A percentile compares a stretch with the other conserved stretches of the same genome.
Evolutionary conservation across 352 stramenopile species (phyloP).

Genomic region (Globisporangium heterothallicum): DNA sequence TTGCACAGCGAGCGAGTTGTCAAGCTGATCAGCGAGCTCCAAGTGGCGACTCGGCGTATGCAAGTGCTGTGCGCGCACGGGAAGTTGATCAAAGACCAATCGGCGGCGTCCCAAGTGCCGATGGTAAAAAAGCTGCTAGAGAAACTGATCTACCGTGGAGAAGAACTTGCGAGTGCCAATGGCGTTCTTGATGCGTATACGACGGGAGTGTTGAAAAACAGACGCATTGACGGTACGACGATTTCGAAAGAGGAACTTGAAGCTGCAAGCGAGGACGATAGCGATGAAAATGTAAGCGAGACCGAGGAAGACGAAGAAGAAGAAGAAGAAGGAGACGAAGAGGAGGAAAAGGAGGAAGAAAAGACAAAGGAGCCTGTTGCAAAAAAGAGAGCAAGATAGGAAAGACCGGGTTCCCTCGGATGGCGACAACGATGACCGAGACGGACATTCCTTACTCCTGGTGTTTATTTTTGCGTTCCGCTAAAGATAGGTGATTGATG

Average conservation of each 20-base stretch:
- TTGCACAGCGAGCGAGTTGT: conserved; percentile 40
- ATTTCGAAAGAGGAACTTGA: conserved; percentile 42
- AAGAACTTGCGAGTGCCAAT: conserved; percentile 50
- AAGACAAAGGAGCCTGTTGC: neutral
- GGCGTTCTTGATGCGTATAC: conserved; percentile 53
- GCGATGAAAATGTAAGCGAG: conserved; percentile 18
- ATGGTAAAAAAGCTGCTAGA: conserved; percentile 64
- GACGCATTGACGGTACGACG: conserved; percentile 58
- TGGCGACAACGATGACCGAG: neutral
- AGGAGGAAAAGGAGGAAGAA: conserved; percentile 18
- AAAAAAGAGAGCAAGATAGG: conserved; percentile 10
- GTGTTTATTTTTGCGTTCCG: too few species aligned
- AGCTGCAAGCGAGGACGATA: conserved; percentile 13
- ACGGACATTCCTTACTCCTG: conserved; percentile 1
- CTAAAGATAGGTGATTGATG: too few species aligned
- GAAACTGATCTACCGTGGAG: conserved; percentile 46
- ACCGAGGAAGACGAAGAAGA: conserved; percentile 15
- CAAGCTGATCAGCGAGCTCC: conserved; percentile 45
- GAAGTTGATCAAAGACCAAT: conserved; percentile 51
- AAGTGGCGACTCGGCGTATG: conserved; percentile 54
- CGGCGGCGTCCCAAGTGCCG: conserved; percentile 46
- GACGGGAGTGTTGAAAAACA: conserved; percentile 59
- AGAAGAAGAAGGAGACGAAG: conserved; percentile 14
- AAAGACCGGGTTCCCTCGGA: neutral
- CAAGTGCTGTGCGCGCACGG: conserved; percentile 60